Evolutionary conservation across 2,329 filamentous ascomycete genomes (phyloP), one percentile per base, ranked within the genome.

Genomic region (Rutstroemia sp.): DNA sequence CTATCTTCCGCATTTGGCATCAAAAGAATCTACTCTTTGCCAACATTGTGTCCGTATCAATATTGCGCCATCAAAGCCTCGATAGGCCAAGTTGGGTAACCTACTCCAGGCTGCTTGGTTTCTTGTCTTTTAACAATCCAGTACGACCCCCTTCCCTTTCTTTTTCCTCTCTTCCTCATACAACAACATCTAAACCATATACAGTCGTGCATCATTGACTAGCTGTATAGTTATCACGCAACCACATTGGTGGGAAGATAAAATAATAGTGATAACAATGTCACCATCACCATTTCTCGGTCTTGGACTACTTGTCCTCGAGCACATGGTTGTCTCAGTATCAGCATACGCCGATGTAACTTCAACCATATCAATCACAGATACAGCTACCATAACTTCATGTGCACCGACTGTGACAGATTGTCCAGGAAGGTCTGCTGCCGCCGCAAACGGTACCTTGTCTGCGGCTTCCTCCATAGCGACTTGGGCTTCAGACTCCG

Each of bases 341-440:
- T 27, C 23, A 21, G 52, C 52, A 5, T 34, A 34, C 30, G 30
- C 30, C 25, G 52, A 39, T 4, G 21, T 30, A 5, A 54, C 52
- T 27, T 21, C 49, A n/a, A 45, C 41, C 19, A 18, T 27, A 42
- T 49, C 52, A 49, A 21, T 49, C 2, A 54, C 34, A 2, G 52
- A 54, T 18, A 56, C 48, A 7, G 7, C 47, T 27, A 52, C 39
- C 6, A 49, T 56, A 44, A 38, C 18, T 12, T 56, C 54, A 19
- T 56, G 54, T 37, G 48, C 48, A 16, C 34, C 47, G 10, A 54
- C 44, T 34, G 52, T 49, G 6, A 54, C 52, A n/a, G 23, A 54
- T 21, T 54, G 52, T 39, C 52, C 52, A 38, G 42, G 14, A 25
- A 46, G 44, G 16, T 23, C 50, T 16, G 9, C 16, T 53, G 25